Evolutionary conservation across 140 eudicot genomes (phyloP).

Genomic region (Stevia rebaudiana): DNA sequence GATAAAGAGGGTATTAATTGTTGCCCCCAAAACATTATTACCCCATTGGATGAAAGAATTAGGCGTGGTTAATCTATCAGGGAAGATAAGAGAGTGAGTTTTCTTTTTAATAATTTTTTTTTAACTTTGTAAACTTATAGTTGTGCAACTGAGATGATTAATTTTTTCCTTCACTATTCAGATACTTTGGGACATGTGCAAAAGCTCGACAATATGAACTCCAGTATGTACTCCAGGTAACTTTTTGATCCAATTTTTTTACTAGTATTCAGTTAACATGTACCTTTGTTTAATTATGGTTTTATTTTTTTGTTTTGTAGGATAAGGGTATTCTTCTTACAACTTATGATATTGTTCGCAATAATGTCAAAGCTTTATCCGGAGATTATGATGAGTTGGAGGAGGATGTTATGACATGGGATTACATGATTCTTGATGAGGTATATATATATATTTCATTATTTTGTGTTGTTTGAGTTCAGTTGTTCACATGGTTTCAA

Average conservation of each 20-base stretch:
- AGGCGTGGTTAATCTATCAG: constrained; percentile 69
- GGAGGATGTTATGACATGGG: constrained; percentile 78
- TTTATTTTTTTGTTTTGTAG: constrained; percentile 31
- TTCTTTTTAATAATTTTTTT: constrained; percentile 3
- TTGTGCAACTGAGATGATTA: background rate
- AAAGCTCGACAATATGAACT: constrained; percentile 88
- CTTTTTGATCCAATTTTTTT: constrained; percentile 6
- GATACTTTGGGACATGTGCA: constrained; percentile 68
- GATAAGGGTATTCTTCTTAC: constrained; percentile 88
- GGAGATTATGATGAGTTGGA: constrained; percentile 48
- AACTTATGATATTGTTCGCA: constrained; percentile 89
- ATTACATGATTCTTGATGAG: constrained; percentile 95
- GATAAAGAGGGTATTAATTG: constrained; percentile 67
- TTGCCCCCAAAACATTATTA: constrained; percentile 86
- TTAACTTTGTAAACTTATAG: background rate
- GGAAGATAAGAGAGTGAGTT: constrained; percentile 72
- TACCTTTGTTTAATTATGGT: background rate
- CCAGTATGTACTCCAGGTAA: constrained; percentile 81
- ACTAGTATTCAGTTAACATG: background rate
- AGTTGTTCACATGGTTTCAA: background rate
- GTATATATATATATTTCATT: constrained; percentile 52
- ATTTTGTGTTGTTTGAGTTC: background rate
- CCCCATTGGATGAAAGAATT: constrained; percentile 95
- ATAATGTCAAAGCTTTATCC: constrained; percentile 62
- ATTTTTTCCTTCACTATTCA: constrained; percentile 20